Conservation (phyloP, 2,329 filamentous ascomycete genomes). For the Orbilia oligospora region DNA sequence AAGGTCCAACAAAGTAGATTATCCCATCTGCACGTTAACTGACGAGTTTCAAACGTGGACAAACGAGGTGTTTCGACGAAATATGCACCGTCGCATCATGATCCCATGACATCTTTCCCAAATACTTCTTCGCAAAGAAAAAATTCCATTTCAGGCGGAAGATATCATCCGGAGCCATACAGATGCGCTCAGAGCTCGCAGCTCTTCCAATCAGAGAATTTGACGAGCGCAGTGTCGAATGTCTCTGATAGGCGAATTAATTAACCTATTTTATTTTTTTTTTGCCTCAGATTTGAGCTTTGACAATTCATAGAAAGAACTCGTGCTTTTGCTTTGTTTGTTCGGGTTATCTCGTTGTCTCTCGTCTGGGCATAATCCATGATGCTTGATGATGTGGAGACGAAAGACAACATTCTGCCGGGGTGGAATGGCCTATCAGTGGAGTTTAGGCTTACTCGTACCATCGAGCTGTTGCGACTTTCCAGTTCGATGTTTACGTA, state of each 20-base stretch:
- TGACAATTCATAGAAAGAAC: neutral
- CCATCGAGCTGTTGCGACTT: neutral
- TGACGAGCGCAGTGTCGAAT: slow-evolving; percentile 39
- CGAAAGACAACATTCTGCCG: slow-evolving; percentile 35
- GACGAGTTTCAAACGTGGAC: slow-evolving; percentile 18
- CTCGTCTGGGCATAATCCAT: slow-evolving; percentile 44
- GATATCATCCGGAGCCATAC: slow-evolving; percentile 14
- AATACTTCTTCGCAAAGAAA: neutral
- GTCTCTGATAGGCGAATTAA: slow-evolving; percentile 58
- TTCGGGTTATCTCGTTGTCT: slow-evolving; percentile 12
- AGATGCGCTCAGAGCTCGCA: slow-evolving; percentile 35
- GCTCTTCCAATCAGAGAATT: slow-evolving; percentile 45
- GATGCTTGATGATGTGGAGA: slow-evolving; percentile 54
- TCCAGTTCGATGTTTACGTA: slow-evolving; percentile 21
- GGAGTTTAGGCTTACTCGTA: slow-evolving; percentile 8
- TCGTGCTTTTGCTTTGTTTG: slow-evolving; percentile 18
- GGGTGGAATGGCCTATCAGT: slow-evolving; percentile 17
- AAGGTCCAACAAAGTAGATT: neutral
- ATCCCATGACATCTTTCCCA: slow-evolving; percentile 46
- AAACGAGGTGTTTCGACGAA: slow-evolving; percentile 13
- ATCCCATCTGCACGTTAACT: slow-evolving; percentile 15
- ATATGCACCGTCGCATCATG: slow-evolving; percentile 31
- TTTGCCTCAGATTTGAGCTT: slow-evolving; percentile 6
- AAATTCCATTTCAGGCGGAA: slow-evolving; percentile 20
- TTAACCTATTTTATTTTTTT: slow-evolving; percentile 24